Evolutionary conservation across 192 early-diverging fungal genomes (phyloP), one percentile per base, ranked within the genome.

Genomic region (Ambispora gerdemannii): DNA sequence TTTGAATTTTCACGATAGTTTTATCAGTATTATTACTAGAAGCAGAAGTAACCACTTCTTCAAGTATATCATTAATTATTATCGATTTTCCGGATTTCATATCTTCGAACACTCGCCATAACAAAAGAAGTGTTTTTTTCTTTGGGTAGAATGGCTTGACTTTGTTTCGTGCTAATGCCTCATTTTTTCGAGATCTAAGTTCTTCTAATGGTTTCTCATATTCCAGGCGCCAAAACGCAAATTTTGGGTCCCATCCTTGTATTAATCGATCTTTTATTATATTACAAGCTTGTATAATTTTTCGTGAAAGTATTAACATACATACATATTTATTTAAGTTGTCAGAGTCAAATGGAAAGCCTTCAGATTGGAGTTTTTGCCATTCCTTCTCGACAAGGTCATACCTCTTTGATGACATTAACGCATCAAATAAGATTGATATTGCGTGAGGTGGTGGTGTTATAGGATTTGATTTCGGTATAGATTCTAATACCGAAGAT

Each of bases 241-340:
- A 22, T 15, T 50, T 28, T 28, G 20, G 36, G 49, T 65, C 19
- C 68, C 68, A 75, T 15, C 76, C 76, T 7, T 71, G 58, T 0
- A 77, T 51, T 32, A 80, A 66, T 38, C 74, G 67, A 20, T 77
- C 63, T 28, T 75, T 67, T 6, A 80, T 20, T 34, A 78, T 53
- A 13, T 50, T 19, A 50, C 78, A 80, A 0, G 85, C 81, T 11
- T 83, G 73, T 20, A 69, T 8, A 8, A 80, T 11, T 4, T 69
- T 51, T 15, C 77, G 75, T 13, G 63, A 74, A 13, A 71, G 50
- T 19, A 79, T 50, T 66, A 86, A 32, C 6, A 73, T 72, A 32
- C 74, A 69, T 31, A 74, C 70, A 55, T 82, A 84, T 15, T 80
- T 72, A 43, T 86, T 86, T 77, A 77, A 86, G 58, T 86, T 86